Evolutionary conservation across 2,329 filamentous ascomycete genomes (phyloP).

Genomic region (Nannizzia gypsea): DNA sequence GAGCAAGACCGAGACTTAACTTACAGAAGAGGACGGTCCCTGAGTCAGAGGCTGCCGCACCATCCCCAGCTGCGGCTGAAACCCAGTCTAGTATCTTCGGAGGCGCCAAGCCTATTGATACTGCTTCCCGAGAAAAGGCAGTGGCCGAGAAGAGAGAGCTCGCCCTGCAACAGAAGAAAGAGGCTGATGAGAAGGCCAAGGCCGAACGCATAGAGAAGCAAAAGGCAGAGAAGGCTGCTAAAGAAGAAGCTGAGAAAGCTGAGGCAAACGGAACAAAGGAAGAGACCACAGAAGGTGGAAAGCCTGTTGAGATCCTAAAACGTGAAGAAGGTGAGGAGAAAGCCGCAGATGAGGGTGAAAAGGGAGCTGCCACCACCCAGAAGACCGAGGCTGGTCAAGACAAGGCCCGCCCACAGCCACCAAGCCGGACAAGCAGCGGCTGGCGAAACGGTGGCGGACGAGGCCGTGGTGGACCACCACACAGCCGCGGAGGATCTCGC

Average conservation of each 20-base stretch:
- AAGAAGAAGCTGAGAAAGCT: constrained; percentile 36
- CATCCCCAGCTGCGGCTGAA: constrained; percentile 41
- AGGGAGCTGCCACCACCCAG: constrained; percentile 27
- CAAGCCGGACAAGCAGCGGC: constrained; percentile 30
- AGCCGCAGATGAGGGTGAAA: constrained; percentile 30
- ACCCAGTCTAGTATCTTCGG: constrained; percentile 89
- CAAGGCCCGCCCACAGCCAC: constrained; percentile 19
- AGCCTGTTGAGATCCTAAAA: constrained; percentile 46
- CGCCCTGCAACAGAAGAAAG: constrained; percentile 67
- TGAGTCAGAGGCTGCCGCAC: constrained; percentile 51
- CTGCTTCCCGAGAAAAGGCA: constrained; percentile 73
- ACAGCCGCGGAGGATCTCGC: constrained; percentile 7
- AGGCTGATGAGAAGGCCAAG: constrained; percentile 74
- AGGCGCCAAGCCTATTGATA: constrained; percentile 87
- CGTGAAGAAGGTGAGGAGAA: constrained; percentile 36
- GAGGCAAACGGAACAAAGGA: constrained; percentile 34
- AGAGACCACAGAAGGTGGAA: constrained; percentile 33
- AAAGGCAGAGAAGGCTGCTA: constrained; percentile 52
- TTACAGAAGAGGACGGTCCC: constrained; percentile 84
- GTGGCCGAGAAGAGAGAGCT: constrained; percentile 78
- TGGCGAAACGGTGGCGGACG: constrained; percentile 25
- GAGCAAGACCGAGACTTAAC: constrained; percentile 68
- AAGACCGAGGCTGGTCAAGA: constrained; percentile 16
- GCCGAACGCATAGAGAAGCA: constrained; percentile 56
- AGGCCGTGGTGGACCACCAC: constrained; percentile 8